Conservation (phyloP, 75 land plant species). For the Sequoia sempervirens region DNA sequence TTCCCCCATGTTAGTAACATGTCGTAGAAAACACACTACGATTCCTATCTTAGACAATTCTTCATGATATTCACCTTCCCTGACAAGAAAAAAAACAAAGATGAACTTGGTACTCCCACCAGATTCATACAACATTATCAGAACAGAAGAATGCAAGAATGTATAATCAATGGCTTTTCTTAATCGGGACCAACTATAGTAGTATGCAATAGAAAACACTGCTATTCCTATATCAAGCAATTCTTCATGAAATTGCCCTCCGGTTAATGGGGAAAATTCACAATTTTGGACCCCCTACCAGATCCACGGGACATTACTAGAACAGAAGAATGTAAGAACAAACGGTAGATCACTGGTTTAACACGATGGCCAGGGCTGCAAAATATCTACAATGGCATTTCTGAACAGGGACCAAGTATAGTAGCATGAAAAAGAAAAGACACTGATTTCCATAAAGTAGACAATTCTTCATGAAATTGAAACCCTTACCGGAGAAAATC, state of each 20-base stretch:
- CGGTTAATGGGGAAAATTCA: background rate
- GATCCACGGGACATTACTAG: background rate
- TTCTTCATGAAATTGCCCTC: background rate
- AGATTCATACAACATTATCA: background rate
- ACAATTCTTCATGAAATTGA: background rate
- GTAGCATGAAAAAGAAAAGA: background rate
- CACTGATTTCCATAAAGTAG: background rate
- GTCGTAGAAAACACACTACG: background rate
- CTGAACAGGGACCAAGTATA: background rate
- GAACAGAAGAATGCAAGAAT: conserved; percentile 2
- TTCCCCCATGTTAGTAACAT: background rate
- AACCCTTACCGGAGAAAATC: background rate
- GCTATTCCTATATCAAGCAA: background rate
- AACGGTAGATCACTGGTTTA: background rate
- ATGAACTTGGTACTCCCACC: background rate
- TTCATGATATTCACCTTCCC: background rate
- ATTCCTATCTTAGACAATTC: background rate
- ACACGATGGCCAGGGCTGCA: no score
- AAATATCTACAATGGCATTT: background rate
- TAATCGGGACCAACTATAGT: background rate
- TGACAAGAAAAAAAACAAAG: background rate
- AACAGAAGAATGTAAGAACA: background rate
- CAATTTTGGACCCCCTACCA: background rate
- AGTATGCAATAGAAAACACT: background rate
- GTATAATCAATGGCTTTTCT: background rate